Base-by-base conservation (phyloP, 228 moss, liverwort and hornwort genomes). In the Sphagnum magellanicum region DNA sequence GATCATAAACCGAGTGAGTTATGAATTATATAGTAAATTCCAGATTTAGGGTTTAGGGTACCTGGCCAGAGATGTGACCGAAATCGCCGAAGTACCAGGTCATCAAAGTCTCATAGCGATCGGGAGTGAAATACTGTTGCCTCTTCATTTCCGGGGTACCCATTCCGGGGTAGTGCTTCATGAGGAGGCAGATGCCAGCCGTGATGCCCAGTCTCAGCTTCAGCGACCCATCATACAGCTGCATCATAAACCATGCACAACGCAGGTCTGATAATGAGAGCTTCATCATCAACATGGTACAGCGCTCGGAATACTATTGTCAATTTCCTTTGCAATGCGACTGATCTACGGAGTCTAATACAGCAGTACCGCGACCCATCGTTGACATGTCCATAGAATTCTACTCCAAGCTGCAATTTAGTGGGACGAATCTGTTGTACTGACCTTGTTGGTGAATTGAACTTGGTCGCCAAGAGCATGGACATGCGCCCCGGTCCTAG, bases 81-180 rank as follows among this genome's bases (percentile, higher is more conserved):
- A 87, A 61, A 77, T 87, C 87, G 46, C 87, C 87, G 67, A 87
- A 87, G 74, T 87, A 81, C 80, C 80, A 87, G 50, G 80, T 78
- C 80, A 81, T 83, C 68, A 83, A 78, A 12, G 87, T 83, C 76
- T 87, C 86, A 50, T 86, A 86, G 72, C 83, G 80, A 70, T 86
- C 83, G 0, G 87, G 50, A 0, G 75, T 77, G 72, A 87, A 87
- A 70, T 75, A 83, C 5, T 53, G 60, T 67, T 81, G 51, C 0
- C 76, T 32, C 4, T 73, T 83, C 55, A 83, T 67, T 16, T 80
- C 83, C 0, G 72, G 67, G 59, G 83, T 78, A 4, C 87, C 87
- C 3, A 69, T 60, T 17, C 83, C 87, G 1, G 87, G 87, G 9
- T 71, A 81, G 60, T 80, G 76, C 8, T 74, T 87, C 80, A 83